Base-by-base conservation (phyloP, 2,329 filamentous ascomycete species). In the Beauveria varroae region DNA sequence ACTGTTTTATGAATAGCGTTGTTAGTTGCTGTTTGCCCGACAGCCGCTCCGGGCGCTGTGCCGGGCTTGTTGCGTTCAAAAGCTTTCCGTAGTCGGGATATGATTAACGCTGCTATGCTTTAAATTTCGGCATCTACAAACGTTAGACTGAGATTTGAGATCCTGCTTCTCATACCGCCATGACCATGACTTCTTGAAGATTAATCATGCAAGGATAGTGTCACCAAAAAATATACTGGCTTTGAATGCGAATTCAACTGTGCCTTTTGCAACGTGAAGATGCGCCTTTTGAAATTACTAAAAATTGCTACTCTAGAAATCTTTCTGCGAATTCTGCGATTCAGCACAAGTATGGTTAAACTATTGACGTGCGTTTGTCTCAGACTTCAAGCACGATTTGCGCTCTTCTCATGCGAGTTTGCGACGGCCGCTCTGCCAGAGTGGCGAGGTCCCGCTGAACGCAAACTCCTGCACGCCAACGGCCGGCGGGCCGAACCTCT, bases 151-250 rank as follows among this genome's bases (percentile, higher is more conserved):
- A 49, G 49, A 70, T 34, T 51, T 56, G 43, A 41, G 56, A 56
- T 26, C 51, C 43, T 55, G 59, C 56, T 61, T 61, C 43, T 56
- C 22, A 61, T 61, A 52, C 49, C 49, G 57, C 22, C 37, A 60
- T 52, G 26, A n/a, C 49, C 34, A 60, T 44, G 49, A 52, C 57
- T 40, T 43, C 34, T 30, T n/a, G 16, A 57, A 16, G 24, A 20
- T 40, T 52, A 46, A 56, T 61, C 59, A 49, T 49, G 8, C 44
- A 61, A 62, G 62, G 63, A 64, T 57, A 62, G 63, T 60, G 54
- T 61, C 47, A 62, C 49, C 43, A 46, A 61, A 57, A 52, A 55
- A 56, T 43, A 53, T 49, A 51, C 49, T 37, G 30, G 51, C 59
- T 26, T 62, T 26, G 24, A 18, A 20, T 50, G 30, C 30, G 18